A percentile compares a stretch with the other conserved stretches of the same genome.
Conservation (phyloP, 2,329 filamentous ascomycete species). For the Graphiopsis chlorocephala region DNA sequence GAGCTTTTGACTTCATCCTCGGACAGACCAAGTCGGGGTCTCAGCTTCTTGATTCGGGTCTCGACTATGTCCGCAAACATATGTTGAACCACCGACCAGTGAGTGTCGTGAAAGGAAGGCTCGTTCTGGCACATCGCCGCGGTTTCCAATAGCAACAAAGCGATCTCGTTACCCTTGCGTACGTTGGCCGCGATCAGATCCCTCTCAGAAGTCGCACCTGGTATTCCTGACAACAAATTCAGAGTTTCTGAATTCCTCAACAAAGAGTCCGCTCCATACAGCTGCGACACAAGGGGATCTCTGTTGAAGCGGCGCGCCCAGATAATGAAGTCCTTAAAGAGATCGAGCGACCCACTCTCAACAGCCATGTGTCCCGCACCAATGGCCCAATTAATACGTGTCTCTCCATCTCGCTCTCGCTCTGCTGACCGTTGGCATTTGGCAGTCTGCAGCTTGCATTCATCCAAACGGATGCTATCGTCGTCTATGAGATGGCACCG, state of each 20-base stretch:
- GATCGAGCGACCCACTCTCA: slow-evolving; percentile 31
- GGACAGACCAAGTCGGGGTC: slow-evolving; percentile 19
- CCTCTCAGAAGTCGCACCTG: not conserved
- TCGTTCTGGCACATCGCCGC: slow-evolving; percentile 31
- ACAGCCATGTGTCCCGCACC: not conserved
- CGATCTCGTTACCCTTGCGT: slow-evolving; percentile 30
- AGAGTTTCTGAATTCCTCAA: not conserved
- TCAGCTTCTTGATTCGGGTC: slow-evolving; percentile 19
- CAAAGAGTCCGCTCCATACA: not conserved
- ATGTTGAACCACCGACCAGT: slow-evolving; percentile 19
- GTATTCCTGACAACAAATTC: not conserved
- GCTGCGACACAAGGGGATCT: slow-evolving; percentile 30
- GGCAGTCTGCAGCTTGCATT: not conserved
- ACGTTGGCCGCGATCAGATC: not conserved
- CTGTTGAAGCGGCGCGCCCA: slow-evolving; percentile 40
- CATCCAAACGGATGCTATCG: not conserved
- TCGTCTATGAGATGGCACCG: not conserved
- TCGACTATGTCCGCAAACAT: slow-evolving; percentile 21
- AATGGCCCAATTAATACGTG: not conserved
- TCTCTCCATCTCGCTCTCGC: not conserved
- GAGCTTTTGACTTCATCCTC: slow-evolving; percentile 21
- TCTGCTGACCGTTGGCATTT: not conserved
- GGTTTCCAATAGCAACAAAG: slow-evolving; percentile 32
- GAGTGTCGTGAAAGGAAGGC: slow-evolving; percentile 30
- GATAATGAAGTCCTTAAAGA: slow-evolving; percentile 32